These are phyloP conservation scores for Aspergillus fumigatus DNA, from an alignment of 2,329 filamentous ascomycete species.

Conservation along the genomic window DNA sequence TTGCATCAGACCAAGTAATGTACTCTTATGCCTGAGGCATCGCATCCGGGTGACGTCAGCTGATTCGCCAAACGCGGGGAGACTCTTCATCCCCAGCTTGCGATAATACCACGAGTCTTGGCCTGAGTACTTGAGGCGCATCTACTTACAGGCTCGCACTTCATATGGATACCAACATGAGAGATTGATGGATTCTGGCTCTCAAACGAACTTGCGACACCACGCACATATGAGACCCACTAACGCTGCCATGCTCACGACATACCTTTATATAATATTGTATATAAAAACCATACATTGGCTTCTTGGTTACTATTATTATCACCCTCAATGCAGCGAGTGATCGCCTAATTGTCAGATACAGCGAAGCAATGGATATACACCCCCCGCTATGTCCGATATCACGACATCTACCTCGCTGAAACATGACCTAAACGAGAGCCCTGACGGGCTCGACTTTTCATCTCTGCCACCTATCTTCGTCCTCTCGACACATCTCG, in stretches of 20 bases:
- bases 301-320: background rate
- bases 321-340: background rate
- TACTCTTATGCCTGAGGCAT: background rate
- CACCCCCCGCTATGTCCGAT: slow-evolving; percentile 2
- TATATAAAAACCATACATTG: background rate
- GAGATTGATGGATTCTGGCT: background rate
- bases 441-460: slow-evolving; percentile 21
- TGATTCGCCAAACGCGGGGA: background rate
- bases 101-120: background rate
- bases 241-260: background rate
- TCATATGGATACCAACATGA: background rate
- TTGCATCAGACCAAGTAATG: background rate
- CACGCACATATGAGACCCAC: background rate
- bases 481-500: slow-evolving; percentile 67
- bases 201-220: background rate
- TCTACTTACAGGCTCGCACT: background rate
- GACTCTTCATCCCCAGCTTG: background rate
- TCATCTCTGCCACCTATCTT: slow-evolving; percentile 59
- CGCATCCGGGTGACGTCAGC: background rate
- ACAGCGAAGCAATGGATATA: background rate
- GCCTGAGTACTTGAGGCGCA: background rate
- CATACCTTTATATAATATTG: background rate
- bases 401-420: slow-evolving; percentile 18
- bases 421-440: background rate
- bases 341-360: background rate